Conservation (phyloP, 2,329 filamentous ascomycete genomes). For the Pseudopyricularia javanii region DNA sequence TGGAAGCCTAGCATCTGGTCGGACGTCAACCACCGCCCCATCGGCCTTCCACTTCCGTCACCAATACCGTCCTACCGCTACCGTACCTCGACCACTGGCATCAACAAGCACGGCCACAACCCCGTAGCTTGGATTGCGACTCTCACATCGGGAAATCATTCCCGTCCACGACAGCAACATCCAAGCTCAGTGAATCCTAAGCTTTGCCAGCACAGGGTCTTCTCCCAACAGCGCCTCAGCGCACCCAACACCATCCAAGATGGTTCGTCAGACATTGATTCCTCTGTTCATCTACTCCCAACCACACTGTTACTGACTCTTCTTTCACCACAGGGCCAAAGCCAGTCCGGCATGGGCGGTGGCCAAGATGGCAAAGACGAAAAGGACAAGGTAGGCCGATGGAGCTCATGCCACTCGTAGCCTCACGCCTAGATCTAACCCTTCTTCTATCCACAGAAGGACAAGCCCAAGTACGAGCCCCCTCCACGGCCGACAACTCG, state of each 20-base stretch:
- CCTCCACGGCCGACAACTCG: slow-evolving; percentile 93
- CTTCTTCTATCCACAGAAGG: slow-evolving; percentile 57
- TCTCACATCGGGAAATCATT: too few species aligned
- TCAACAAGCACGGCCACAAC: too few species aligned
- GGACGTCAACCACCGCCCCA: neutral
- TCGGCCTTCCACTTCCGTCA: neutral
- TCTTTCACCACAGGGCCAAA: slow-evolving; percentile 53
- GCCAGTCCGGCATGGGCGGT: slow-evolving; percentile 77
- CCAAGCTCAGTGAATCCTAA: neutral
- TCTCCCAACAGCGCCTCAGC: neutral
- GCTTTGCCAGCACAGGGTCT: neutral
- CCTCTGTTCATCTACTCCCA: neutral
- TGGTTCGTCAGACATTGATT: neutral
- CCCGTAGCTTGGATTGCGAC: too few species aligned
- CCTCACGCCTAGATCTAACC: neutral
- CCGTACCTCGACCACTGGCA: too few species aligned
- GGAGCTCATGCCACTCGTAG: neutral
- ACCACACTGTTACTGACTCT: neutral
- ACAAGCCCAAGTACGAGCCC: slow-evolving; percentile 99
- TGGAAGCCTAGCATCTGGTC: neutral
- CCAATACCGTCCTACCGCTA: neutral
- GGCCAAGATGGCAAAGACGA: slow-evolving; percentile 62
- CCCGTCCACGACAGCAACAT: too few species aligned
- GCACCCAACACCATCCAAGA: slow-evolving; percentile 3
- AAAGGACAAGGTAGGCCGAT: slow-evolving; percentile 82